A percentile compares a stretch with the other conserved stretches of the same genome.
Evolutionary conservation across 2,329 filamentous ascomycete species (phyloP).

Genomic region (Aspergillus sclerotialis): DNA sequence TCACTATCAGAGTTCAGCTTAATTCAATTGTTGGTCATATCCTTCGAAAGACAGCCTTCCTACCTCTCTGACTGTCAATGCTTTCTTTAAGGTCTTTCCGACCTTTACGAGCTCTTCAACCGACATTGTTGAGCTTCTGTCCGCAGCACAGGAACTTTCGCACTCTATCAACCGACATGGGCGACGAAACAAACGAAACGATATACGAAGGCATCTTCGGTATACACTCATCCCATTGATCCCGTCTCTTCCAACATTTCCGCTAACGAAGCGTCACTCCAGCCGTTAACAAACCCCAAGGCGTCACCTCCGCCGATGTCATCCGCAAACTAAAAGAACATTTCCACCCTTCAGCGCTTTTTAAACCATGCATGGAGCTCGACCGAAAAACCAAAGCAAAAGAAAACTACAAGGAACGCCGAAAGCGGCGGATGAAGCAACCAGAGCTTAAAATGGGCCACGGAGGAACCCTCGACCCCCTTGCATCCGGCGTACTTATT

Average conservation of each 20-base stretch:
- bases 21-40: background rate
- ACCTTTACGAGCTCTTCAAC: background rate
- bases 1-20: background rate
- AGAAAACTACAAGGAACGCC: conserved; percentile 54
- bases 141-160: conserved; percentile 23
- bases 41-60: background rate
- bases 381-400: conserved; percentile 51
- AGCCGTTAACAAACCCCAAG: conserved; percentile 91
- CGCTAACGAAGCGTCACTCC: conserved; percentile 4
- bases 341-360: conserved; percentile 74
- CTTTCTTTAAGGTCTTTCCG: background rate
- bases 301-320: conserved; percentile 81
- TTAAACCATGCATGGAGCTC: conserved; percentile 66
- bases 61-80: background rate
- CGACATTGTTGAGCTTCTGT: conserved; percentile 23
- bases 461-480: conserved; percentile 87
- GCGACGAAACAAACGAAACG: conserved; percentile 12
- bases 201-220: conserved; percentile 10
- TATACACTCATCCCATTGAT: background rate
- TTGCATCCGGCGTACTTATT: conserved; percentile 89
- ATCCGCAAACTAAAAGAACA: conserved; percentile 78
- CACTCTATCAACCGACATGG: conserved; percentile 32
- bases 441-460: conserved; percentile 88
- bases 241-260: conserved; percentile 2
- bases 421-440: conserved; percentile 54